phyloP scores from a whole-genome alignment of 352 stramenopile genomes.

The Phytophthora tentaculata region DNA sequence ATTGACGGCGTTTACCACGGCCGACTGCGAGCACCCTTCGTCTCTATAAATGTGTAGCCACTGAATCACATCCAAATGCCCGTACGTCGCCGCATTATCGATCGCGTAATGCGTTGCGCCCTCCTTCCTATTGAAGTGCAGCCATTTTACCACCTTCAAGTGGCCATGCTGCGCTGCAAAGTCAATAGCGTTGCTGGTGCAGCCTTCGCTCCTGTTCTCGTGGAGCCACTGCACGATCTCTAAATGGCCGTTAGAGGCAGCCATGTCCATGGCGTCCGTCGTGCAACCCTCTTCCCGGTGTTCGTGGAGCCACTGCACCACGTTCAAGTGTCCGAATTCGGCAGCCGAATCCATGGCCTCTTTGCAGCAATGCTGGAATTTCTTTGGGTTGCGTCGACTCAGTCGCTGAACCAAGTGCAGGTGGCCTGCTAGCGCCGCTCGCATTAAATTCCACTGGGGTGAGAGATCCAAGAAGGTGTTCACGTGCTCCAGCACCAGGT shows the following conservation, averaged over 20 bases:
- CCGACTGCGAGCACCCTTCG: constrained; percentile 77
- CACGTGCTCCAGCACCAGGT: constrained; percentile 58
- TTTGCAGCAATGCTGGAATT: constrained; percentile 57
- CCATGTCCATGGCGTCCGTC: constrained; percentile 76
- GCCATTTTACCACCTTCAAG: constrained; percentile 64
- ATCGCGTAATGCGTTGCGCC: constrained; percentile 61
- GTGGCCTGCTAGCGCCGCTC: constrained; percentile 57
- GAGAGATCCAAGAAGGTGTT: constrained; percentile 67
- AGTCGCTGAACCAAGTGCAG: constrained; percentile 56
- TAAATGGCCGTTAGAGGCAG: constrained; percentile 60
- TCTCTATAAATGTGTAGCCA: constrained; percentile 58
- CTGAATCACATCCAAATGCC: constrained; percentile 52
- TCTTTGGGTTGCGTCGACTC: constrained; percentile 36
- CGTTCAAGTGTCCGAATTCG: constrained; percentile 63
- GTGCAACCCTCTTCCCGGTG: constrained; percentile 61
- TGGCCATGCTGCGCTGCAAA: constrained; percentile 66
- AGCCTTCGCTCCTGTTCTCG: constrained; percentile 57
- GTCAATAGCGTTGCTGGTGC: constrained; percentile 67
- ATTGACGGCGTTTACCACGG: constrained; percentile 66
- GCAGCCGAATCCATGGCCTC: constrained; percentile 71
- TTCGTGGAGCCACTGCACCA: constrained; percentile 64
- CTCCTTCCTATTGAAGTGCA: constrained; percentile 58
- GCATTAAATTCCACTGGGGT: constrained; percentile 55
- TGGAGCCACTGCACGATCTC: constrained; percentile 70
- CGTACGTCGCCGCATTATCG: constrained; percentile 60